phyloP scores from a whole-genome alignment of 495 filamentous ascomycete species.

The Xanthoparmelia taractica region DNA sequence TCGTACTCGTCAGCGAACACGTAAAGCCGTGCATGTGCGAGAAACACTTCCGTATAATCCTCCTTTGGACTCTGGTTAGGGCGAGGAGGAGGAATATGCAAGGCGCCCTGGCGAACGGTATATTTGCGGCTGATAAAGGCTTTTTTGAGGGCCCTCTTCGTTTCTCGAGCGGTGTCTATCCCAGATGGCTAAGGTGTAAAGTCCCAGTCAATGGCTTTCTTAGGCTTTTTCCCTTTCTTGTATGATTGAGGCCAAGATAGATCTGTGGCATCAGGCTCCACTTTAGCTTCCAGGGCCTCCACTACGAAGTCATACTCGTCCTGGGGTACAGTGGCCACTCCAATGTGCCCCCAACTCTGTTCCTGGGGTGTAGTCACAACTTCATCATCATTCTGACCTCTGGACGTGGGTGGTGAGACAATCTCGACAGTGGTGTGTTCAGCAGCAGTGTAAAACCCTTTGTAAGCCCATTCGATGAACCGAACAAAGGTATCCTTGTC shows the following conservation, averaged over 20 bases:
- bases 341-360: too few species aligned
- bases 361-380: neutral
- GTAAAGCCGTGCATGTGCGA: constrained; percentile 34
- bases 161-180: neutral
- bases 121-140: constrained; percentile 9
- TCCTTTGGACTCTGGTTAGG: constrained; percentile 18
- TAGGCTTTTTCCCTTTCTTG: neutral
- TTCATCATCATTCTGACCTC: neutral
- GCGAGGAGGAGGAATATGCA: constrained; percentile 7
- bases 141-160: constrained; percentile 2
- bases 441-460: constrained; percentile 18
- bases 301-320: too few species aligned
- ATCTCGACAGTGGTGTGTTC: neutral
- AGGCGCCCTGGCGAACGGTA: neutral
- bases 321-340: too few species aligned
- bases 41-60: constrained; percentile 34
- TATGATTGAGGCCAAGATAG: neutral
- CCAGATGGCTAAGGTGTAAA: too few species aligned
- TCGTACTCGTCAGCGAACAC: constrained; percentile 33
- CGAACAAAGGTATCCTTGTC: constrained; percentile 18
- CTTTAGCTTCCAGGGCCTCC: neutral
- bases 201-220: too few species aligned
- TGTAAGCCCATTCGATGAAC: constrained; percentile 23
- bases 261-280: too few species aligned
- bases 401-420: neutral